Conservation (phyloP, 2,329 filamentous ascomycete genomes). For the Xylaria sp. region DNA sequence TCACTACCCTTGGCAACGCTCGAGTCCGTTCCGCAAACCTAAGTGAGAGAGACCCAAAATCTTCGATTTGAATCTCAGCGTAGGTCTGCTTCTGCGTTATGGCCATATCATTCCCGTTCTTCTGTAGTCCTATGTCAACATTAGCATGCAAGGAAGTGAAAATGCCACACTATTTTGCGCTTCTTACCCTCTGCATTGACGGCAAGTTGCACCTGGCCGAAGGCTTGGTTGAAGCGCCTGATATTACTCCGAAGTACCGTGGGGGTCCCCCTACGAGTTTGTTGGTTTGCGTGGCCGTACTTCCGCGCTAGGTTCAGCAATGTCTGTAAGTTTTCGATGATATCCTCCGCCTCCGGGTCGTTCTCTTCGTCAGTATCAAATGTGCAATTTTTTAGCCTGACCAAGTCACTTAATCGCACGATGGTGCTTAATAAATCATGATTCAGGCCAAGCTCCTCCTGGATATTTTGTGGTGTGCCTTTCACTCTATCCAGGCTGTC, state of each 20-base stretch:
- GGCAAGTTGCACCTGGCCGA: neutral
- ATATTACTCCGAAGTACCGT: neutral
- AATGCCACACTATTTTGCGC: neutral
- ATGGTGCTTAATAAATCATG: neutral
- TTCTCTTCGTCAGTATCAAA: neutral
- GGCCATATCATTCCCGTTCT: neutral
- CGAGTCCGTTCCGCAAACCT: neutral
- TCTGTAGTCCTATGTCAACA: neutral
- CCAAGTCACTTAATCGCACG: neutral
- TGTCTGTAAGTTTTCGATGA: neutral
- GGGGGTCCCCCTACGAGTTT: neutral
- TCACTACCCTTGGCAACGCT: too few species aligned
- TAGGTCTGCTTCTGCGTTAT: neutral
- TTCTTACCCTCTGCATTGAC: neutral
- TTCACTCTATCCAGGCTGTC: neutral
- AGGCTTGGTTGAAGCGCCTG: neutral
- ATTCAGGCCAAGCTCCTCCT: neutral
- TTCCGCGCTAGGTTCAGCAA: neutral
- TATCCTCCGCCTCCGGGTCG: neutral
- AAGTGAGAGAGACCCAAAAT: neutral
- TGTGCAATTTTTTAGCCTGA: neutral
- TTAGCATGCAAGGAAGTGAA: neutral
- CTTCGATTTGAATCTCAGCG: neutral
- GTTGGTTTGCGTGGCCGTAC: neutral
- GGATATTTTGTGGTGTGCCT: neutral